Evolutionary conservation across 176 grass and related monocot species (phyloP), one percentile per base, ranked within the genome.

Genomic region (Panicum miliaceum): DNA sequence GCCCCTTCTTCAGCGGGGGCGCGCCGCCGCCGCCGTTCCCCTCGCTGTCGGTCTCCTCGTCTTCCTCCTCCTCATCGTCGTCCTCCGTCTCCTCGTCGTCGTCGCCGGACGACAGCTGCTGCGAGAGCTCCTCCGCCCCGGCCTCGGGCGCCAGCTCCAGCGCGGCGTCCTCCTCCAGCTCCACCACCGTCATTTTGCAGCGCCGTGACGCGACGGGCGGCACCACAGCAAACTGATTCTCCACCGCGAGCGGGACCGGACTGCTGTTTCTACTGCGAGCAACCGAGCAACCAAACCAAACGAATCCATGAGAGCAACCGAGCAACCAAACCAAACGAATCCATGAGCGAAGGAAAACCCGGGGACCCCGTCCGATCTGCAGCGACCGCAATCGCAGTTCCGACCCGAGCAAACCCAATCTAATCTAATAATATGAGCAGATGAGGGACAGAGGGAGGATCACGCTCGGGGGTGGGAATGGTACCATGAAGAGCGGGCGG

Each of bases 1-100:
- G 92, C 6, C 94, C 94, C 84, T 97, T 97, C 77, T 81, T 97
- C 76, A 97, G 79, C 16, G 37, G 15, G 0, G 68, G 45, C n/a
- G 22, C 57, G 7, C 64, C 78, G 3, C 45, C 29, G 20, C n/a
- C 78, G 1, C 16, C 26, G 40, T 64, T 62, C 0, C 37, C 87
- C 3, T 85, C 71, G 26, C 57, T 68, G 0, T 71, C 60, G 26
- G 47, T 66, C 34, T 71, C 58, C 3, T 12, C 38, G 13, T 64
- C 25, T 2, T 12, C 38, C 5, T 54, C 37, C 4, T 29, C 74
- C 0, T 86, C 83, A 0, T 67, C 72, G 23, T 27, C 78, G 0
- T 40, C 59, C 7, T 50, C 13, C 7, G 27, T 47, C 3, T 50
- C 47, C 0, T 65, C 64, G 1, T 27, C 64, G 1, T 34, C 67